Conservation (phyloP, 208 protist species). For the Kentomonas sorsogonicus region DNA sequence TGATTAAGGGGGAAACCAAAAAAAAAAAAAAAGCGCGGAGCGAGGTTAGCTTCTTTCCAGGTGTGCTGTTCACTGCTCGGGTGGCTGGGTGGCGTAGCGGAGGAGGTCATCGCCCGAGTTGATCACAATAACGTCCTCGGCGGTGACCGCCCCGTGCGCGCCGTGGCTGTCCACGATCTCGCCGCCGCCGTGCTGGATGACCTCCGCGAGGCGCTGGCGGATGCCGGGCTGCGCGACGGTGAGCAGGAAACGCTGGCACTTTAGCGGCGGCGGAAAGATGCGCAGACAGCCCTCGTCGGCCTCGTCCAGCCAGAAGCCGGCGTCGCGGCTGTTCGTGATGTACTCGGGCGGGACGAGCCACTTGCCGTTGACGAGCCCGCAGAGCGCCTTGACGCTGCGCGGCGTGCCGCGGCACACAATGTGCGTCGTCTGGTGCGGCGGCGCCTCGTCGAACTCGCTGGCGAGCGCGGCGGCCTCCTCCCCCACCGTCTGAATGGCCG, state of each 20-base stretch:
- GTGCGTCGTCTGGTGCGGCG: conserved; percentile 56
- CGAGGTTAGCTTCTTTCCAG: not conserved
- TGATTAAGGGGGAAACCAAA: no score
- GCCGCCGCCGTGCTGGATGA: conserved; percentile 80
- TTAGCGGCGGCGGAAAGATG: conserved; percentile 64
- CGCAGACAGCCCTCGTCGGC: conserved; percentile 58
- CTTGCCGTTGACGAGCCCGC: conserved; percentile 65
- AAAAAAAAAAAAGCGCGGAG: not conserved
- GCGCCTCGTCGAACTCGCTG: conserved; percentile 55
- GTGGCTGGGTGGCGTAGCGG: conserved; percentile 53
- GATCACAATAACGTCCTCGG: conserved; percentile 65
- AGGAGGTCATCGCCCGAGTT: conserved; percentile 67
- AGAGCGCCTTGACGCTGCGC: conserved; percentile 79
- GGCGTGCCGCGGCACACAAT: conserved; percentile 72
- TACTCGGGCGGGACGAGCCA: conserved; percentile 79
- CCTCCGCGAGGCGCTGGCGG: conserved; percentile 52
- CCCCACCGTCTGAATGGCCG: conserved; percentile 41
- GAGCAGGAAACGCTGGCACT: conserved; percentile 69
- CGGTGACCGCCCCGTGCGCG: conserved; percentile 12
- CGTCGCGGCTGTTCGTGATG: conserved; percentile 45
- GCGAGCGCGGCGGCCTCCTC: conserved; percentile 38
- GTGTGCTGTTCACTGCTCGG: not conserved
- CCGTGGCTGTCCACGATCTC: conserved; percentile 36
- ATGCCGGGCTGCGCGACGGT: conserved; percentile 44
- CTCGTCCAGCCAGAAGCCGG: conserved; percentile 83